Base-by-base conservation (phyloP, 2,329 filamentous ascomycete genomes). In the Cladobotryum protrusum region DNA sequence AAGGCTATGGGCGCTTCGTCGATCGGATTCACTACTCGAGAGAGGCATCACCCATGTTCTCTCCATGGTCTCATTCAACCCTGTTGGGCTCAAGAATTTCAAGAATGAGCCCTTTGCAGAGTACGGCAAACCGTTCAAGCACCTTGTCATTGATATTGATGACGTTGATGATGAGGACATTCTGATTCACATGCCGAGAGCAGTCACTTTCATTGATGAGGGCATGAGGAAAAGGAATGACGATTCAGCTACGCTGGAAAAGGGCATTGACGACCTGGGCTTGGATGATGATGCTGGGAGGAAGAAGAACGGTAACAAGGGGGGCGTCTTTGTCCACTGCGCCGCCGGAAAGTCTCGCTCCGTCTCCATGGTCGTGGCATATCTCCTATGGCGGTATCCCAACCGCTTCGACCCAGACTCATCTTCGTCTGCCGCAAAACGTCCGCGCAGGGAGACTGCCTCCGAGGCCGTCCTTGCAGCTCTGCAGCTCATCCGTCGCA, bases 341-440 rank as follows among this genome's bases (percentile, higher is more conserved):
- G 92, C 90, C 18, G 96, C 96, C 83, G 93, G 93, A 47, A 95
- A 95, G 71, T 96, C 91, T 33, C 87, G 93, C 52, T 97, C 92
- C 43, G 87, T 92, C 57, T 85, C 89, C 32, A 81, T 88, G 57
- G 79, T 89, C 48, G 79, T 95, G 51, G 92, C 93, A 54, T 97
- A 91, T 68, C 75, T 97, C 45, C 85, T 97, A 56, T 83, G 80
- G 68, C 79, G 78, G 58, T 76, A 82, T 57, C 78, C 81, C 5
- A 65, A 74, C 34, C 75, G 74, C 48, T 81, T 81, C 59, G 66
- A 69, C 52, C 62, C 67, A 49, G 15, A 61, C 57, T 35, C 55
- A 59, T 19, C 61, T 13, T 42, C 44, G 40, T 24, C 35, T 37
- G 24, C 1, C 13, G 20, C 32, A 19, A 36, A 2, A 14, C 24